These are phyloP conservation scores for Dorcoceras hygrometricum DNA, from an alignment of 257 asterid species.

Conservation along the genomic window DNA sequence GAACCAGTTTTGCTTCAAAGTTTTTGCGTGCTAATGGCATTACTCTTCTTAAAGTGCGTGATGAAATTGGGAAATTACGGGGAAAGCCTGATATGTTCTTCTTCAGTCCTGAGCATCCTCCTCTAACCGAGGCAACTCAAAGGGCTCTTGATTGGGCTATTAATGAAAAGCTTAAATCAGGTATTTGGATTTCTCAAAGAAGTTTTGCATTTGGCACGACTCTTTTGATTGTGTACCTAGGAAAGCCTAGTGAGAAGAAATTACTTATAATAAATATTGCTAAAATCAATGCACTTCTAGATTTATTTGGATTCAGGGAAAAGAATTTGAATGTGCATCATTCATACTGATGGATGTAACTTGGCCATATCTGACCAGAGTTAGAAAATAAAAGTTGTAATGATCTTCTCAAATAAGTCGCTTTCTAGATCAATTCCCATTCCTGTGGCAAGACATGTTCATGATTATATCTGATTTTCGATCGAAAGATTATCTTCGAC, in stretches of 20 bases:
- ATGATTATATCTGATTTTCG: background rate
- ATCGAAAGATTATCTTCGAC: too few species aligned
- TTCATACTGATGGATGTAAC: background rate
- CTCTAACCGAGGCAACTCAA: constrained; percentile 60
- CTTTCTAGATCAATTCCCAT: background rate
- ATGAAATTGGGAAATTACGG: constrained; percentile 43
- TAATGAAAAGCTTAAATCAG: constrained; percentile 56
- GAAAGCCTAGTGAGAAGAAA: background rate
- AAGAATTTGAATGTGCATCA: background rate
- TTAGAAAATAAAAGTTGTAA: background rate
- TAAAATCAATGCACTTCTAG: too few species aligned
- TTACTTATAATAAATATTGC: background rate
- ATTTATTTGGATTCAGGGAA: background rate
- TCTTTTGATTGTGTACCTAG: too few species aligned
- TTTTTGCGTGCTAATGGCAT: constrained; percentile 55
- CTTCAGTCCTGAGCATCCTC: constrained; percentile 64
- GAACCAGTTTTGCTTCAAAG: constrained; percentile 65
- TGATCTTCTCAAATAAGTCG: background rate
- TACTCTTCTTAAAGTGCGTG: constrained; percentile 64
- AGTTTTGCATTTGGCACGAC: constrained; percentile 5
- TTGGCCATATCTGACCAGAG: background rate
- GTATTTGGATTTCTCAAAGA: constrained; percentile 27
- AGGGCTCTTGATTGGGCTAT: constrained; percentile 70
- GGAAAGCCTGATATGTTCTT: constrained; percentile 41
- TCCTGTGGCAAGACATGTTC: background rate